Percentiles rank a stretch among this genome's conserved stretches.
phyloP scores from a whole-genome alignment of 2,329 filamentous ascomycete species.

The Fonsecaea multimorphosa region DNA sequence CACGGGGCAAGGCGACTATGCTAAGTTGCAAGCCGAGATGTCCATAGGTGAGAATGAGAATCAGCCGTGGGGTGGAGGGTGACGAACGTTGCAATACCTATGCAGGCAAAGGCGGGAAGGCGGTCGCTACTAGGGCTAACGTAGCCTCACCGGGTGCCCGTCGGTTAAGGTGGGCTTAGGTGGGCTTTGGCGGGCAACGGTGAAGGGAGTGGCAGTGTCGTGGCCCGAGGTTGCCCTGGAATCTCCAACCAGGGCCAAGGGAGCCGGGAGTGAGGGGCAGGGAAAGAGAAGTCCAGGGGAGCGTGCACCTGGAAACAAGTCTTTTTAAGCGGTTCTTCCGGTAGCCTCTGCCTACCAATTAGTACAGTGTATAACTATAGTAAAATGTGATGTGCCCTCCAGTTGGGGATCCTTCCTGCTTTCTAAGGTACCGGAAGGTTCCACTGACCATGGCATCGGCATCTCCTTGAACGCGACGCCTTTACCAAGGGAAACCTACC shows the following conservation, averaged over 20 bases:
- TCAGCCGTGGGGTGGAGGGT: background rate
- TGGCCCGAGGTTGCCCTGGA: background rate
- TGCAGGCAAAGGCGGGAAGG: background rate
- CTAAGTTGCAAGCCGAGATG: background rate
- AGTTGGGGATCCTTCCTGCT: background rate
- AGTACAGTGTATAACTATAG: no score
- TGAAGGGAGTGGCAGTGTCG: conserved; percentile 11
- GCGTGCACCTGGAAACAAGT: background rate
- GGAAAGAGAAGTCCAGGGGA: background rate
- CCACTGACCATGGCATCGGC: background rate
- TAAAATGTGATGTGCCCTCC: no score
- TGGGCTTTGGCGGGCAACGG: background rate
- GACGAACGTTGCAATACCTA: conserved; percentile 7
- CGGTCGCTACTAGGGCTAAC: background rate
- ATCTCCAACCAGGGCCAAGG: background rate
- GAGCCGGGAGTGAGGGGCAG: background rate
- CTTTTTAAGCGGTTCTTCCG: background rate
- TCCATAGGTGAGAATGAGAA: background rate
- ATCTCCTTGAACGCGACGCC: background rate
- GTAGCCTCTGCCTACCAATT: background rate
- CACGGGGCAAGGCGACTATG: conserved; percentile 3
- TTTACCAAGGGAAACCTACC: background rate
- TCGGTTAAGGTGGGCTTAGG: conserved; percentile 6
- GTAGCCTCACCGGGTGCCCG: conserved; percentile 8
- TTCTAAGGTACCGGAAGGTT: background rate